Base-by-base conservation (phyloP, 2,329 filamentous ascomycete genomes). In the Trichoderma arundinaceum region DNA sequence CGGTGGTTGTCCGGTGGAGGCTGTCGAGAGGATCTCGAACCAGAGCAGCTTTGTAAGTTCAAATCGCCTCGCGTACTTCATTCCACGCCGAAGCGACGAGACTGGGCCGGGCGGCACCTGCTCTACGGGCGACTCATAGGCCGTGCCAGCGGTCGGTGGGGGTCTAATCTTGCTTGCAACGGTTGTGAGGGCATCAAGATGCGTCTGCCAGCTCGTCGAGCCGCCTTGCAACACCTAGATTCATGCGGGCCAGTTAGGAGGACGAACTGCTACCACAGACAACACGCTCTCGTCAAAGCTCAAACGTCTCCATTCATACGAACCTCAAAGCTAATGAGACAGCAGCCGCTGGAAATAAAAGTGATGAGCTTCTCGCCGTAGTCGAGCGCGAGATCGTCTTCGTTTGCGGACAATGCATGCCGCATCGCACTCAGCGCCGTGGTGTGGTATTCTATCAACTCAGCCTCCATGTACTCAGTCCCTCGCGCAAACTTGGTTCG, bases 261-360 rank as follows among this genome's bases (percentile, higher is more conserved):
- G 35, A 35, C n/a, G 48, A 43, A 52, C 12, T 33, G 48, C 4
- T 22, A 52, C 17, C 3, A 19, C 28, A 32, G 35, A 9, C 46
- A 19, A 19, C 33, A 28, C 22, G 28, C 46, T 41, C 33, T 7
- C 49, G 32, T 15, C 1, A 1, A 32, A 32, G 28, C 22, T 35
- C 15, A 28, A 35, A 41, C 57, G 15, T 35, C 19, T 13, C 13
- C 38, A 33, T 17, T 44, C 7, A 46, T 63, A 53, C 59, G 49
- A 63, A 63, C 59, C 59, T 63, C 59, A n/a, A 63, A 63, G 19
- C 59, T 63, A n/a, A 63, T 63, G 6, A 63, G 49, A 63, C 59
- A 63, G 41, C 59, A 63, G 38, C 59, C 59, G 49, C 59, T 63
- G 5, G 59, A 63, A 2, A 63, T 63, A 10, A 63, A 63, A 10